Evolutionary conservation across 2,329 filamentous ascomycete genomes (phyloP), one percentile per base, ranked within the genome.

Genomic region (Epichloe aotearoae): DNA sequence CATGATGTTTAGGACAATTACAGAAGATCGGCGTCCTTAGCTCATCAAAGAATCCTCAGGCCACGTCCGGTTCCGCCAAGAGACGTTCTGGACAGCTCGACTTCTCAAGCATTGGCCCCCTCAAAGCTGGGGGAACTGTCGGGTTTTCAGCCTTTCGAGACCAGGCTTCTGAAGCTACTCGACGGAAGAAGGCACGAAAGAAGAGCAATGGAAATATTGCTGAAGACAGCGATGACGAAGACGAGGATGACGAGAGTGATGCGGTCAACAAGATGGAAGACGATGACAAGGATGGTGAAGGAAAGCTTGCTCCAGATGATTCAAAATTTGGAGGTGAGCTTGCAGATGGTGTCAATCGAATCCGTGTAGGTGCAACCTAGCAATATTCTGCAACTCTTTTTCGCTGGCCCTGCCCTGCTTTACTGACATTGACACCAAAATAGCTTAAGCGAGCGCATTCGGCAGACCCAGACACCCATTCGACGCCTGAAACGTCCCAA

Each of bases 11-110:
- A 95, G 89, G 88, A 49, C 93, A 98, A 82, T 74, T 98, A 47
- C 84, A 90, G 62, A 98, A 97, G 69, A 95, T 98, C 83, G 91
- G 91, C 38, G 88, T 98, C 38, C 69, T 95, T 33, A 77, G 82
- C 42, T 75, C 83, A 8, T 67, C 79, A 4, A 91, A 89, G 64
- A 68, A 76, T 14, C 70, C 80, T 20, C 79, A 83, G 51, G 73
- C 80, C 14, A 78, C 80, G 0, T 74, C 81, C 1, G 73, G 73
- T 39, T 74, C 76, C 7, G 68, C 71, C n/a, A 94, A 94, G 68
- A 79, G 90, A 59, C 83, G 88, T 59, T 94, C 89, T 3, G 77
- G 84, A 7, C 86, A 88, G 58, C 77, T 90, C 1, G 88, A 96
- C 67, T 91, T 97, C 61, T 84, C 87, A 14, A 88, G 79, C 51